Conservation (phyloP, 148 eudicot species). For the Rhododendron henanense region DNA sequence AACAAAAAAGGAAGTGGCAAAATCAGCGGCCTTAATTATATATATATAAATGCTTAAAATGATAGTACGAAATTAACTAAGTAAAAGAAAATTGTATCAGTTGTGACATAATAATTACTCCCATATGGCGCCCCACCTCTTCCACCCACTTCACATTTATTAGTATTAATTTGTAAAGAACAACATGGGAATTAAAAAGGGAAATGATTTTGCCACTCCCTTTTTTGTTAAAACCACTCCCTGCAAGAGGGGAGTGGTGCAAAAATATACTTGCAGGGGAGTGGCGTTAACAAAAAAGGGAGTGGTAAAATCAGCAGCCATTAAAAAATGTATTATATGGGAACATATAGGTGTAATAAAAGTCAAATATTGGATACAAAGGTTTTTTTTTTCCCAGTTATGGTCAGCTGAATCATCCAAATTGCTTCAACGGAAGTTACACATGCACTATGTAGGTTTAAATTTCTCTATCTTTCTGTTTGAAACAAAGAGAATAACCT, state of each 20-base stretch:
- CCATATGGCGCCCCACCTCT: neutral
- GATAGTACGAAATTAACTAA: neutral
- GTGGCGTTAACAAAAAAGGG: too few relatives aligned
- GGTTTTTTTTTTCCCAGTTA: neutral
- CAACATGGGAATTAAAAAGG: neutral
- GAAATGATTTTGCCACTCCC: too few relatives aligned
- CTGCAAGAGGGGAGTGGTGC: too few relatives aligned
- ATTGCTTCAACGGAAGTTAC: neutral
- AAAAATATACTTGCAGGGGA: too few relatives aligned
- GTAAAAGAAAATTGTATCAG: neutral
- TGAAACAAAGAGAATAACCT: too few relatives aligned
- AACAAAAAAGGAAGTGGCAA: too few relatives aligned
- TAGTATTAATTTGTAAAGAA: neutral
- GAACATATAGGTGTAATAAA: neutral
- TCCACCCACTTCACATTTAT: neutral
- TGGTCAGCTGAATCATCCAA: neutral
- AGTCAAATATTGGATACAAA: neutral
- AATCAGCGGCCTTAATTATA: neutral
- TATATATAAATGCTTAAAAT: neutral
- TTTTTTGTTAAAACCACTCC: too few relatives aligned
- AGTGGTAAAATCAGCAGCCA: too few relatives aligned
- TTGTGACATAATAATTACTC: constrained; percentile 3
- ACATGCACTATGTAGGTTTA: neutral
- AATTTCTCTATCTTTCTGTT: neutral
- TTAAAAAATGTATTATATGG: too few relatives aligned